These are phyloP conservation scores for Lentinula edodes DNA, from an alignment of 768 basidiomycete species.

Conservation along the genomic window DNA sequence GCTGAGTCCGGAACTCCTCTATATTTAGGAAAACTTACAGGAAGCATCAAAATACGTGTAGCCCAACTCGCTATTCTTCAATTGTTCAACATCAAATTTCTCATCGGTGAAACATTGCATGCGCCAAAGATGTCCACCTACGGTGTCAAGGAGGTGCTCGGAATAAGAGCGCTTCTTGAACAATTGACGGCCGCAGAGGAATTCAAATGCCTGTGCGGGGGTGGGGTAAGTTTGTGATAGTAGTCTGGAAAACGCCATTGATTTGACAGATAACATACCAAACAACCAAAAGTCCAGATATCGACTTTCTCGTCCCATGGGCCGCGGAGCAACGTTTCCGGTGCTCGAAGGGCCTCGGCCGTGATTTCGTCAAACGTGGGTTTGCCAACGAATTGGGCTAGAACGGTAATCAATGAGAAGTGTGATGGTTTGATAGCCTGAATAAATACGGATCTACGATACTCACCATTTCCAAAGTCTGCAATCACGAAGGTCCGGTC, in stretches of 20 bases:
- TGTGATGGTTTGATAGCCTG: not conserved
- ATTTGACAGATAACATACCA: slow-evolving; percentile 12
- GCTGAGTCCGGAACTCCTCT: not conserved
- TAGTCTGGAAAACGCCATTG: too few relatives aligned
- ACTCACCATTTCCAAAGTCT: slow-evolving; percentile 22
- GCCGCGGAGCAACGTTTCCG: slow-evolving; percentile 21
- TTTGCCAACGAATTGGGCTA: slow-evolving; percentile 5
- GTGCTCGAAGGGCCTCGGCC: slow-evolving; percentile 18
- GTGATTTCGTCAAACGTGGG: slow-evolving; percentile 16
- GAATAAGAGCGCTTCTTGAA: slow-evolving; percentile 12
- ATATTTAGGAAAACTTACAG: not conserved
- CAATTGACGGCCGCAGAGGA: slow-evolving; percentile 5
- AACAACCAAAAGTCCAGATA: slow-evolving; percentile 26
- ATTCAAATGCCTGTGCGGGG: slow-evolving; percentile 9
- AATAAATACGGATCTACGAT: not conserved
- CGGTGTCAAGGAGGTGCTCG: slow-evolving; percentile 8
- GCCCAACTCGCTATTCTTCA: slow-evolving; percentile 9
- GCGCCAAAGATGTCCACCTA: slow-evolving; percentile 9
- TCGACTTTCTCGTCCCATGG: slow-evolving; percentile 22
- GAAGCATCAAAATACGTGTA: slow-evolving; percentile 12
- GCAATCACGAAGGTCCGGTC: slow-evolving; percentile 17
- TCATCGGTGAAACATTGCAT: slow-evolving; percentile 15
- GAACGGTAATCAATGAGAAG: slow-evolving; percentile 4
- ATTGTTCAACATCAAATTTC: slow-evolving; percentile 7
- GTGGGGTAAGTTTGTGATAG: not conserved